Evolutionary conservation across 106 monocot genomes (phyloP), one percentile per base, ranked within the genome.

Genomic region (Platanthera guangdongensis): DNA sequence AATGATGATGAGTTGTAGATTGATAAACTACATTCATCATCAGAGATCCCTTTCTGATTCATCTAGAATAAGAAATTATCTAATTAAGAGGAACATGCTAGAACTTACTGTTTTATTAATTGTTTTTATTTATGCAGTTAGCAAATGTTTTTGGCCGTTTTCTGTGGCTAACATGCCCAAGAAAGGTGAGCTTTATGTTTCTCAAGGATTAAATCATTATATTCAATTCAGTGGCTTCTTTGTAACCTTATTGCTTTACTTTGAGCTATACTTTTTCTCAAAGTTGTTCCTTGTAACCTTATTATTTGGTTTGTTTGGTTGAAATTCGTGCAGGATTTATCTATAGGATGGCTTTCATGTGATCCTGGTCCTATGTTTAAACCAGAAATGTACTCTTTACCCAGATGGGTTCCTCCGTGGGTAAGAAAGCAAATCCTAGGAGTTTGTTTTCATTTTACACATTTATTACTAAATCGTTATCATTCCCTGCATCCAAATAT

Each of bases 301-400:
- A 64, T 64, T 64, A 46, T 18, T 65, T 70, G 48, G 39, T 64
- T 39, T 5, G 28, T 64, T 16, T 64, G 64, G 25, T 30, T 78
- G 14, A 73, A 30, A 52, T 79, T 9, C 19, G 72, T 86, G 52
- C 68, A 99, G 97, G 97, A 99, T 73, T 88, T 99, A 75, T 94
- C 94, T 9, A 99, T 91, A n/a, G 93, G 97, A 76, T 99, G 97
- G 97, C 94, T 99, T 77, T 68, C 89, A 47, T 99, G 97, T 83
- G 97, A 99, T 78, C 94, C 93, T 77, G 97, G 82, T 82, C 91
- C 89, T 8, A 75, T 99, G 80, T 99, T 99, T 84, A 99, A 90
- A 70, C 85, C 87, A 57, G 87, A 85, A 71, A 76, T 82, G 30
- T 90, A 85, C 80, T 83, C 84, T 45, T 71, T 99, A 39, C 57